Base-by-base conservation (phyloP, 2,329 filamentous ascomycete genomes). In the Dactylellina sp. region DNA sequence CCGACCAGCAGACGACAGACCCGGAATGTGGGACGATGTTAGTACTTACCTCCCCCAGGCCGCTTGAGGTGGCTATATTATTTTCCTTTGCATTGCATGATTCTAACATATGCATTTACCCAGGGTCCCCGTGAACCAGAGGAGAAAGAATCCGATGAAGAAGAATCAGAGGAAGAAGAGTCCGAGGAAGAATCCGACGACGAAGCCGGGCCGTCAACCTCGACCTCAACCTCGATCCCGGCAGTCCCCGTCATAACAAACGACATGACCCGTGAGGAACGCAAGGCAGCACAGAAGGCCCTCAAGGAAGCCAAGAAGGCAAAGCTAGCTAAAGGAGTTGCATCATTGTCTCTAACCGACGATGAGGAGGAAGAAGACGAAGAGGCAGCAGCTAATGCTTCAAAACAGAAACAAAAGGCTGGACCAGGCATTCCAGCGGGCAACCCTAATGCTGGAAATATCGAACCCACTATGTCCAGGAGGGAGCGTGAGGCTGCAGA, bases 261-360 rank as follows among this genome's bases (percentile, higher is more conserved):
- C 64, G 84, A 88, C 47, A 82, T 92, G 83, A 93, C 88, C 75
- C 93, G 95, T 79, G 93, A 98, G 81, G 89, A 96, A 81, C 93
- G 95, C 80, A 91, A 89, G 81, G 90, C 91, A 52, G 89, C 89
- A 74, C 93, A 93, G 79, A 96, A 97, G 83, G 92, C 92, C 71
- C 91, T 90, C 81, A 97, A 98, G 83, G 90, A 92, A 79, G 93
- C 93, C 20, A 77, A 91, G 93, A 80, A 90, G 90, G 62, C 68
- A 59, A 32, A 89, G 89, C 81, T 85, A 88, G 75, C 86, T 32
- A 89, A 93, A 25, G 89, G 92, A 79, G 90, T 93, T 7, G 94
- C 94, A 78, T 94, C 98, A 80, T 82, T 98, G 77, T 94, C 93
- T 2, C 86, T 92, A 3, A 90, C 89, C 71, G 89, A 88, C 76